Conservation (phyloP, 257 asterid species). For the Leptodermis oblonga region DNA sequence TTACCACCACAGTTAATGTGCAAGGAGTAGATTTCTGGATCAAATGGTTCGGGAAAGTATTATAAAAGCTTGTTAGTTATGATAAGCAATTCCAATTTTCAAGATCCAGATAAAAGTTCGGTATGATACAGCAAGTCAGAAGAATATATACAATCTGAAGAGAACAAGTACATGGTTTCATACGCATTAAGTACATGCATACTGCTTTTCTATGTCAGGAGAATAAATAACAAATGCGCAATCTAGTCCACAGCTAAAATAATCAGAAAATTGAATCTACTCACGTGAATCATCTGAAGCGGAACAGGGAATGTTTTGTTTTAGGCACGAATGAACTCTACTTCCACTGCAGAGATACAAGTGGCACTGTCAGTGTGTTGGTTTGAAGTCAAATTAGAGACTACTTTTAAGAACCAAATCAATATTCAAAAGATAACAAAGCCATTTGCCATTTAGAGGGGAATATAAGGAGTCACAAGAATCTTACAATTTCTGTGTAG, state of each 20-base stretch:
- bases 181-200: not conserved
- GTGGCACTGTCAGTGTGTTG: constrained; percentile 6
- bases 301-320: constrained; percentile 64
- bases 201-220: not conserved
- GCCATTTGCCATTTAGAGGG: not conserved
- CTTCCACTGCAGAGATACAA: constrained; percentile 26
- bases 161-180: not conserved
- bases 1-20: constrained; percentile 82
- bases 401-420: not conserved
- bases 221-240: not conserved
- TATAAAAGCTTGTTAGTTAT: not conserved
- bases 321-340: constrained; percentile 51
- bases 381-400: not conserved
- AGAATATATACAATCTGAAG: not conserved
- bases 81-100: not conserved
- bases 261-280: constrained; percentile 16
- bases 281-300: constrained; percentile 40
- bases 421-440: constrained; percentile 4
- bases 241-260: not conserved
- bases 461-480: constrained; percentile 11
- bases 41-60: not conserved
- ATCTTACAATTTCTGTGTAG: constrained; percentile 49
- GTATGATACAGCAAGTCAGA: not conserved
- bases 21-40: constrained; percentile 51
- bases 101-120: not conserved